These are phyloP conservation scores for Ploettnerulaceae sp. DNA, from an alignment of 2,329 filamentous ascomycete species.

Conservation along the genomic window DNA sequence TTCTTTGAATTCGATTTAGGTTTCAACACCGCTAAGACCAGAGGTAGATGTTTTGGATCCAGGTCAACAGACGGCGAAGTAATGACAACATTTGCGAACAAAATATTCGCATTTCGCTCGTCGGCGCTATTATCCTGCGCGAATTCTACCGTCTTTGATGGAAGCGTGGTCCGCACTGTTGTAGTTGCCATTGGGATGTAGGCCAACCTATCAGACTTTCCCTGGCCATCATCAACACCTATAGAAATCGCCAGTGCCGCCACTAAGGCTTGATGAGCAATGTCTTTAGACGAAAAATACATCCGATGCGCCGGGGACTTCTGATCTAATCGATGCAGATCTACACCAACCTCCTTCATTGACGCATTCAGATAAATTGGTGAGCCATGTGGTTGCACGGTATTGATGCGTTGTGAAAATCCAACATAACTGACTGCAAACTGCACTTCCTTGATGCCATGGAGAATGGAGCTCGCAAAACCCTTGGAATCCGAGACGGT, in stretches of 20 bases:
- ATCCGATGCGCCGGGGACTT: constrained; percentile 94
- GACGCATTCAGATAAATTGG: constrained; percentile 80
- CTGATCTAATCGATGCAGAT: constrained; percentile 84
- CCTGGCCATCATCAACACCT: constrained; percentile 84
- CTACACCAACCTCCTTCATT: constrained; percentile 94
- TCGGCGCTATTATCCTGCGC: constrained; percentile 65
- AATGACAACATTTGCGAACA: constrained; percentile 83
- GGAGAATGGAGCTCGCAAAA: constrained; percentile 81
- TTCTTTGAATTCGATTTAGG: constrained; percentile 42
- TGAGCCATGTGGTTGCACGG: constrained; percentile 60
- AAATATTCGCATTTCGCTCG: constrained; percentile 88
- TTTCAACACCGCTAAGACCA: constrained; percentile 72
- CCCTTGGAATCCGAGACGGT: constrained; percentile 90
- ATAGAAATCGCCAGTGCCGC: constrained; percentile 90
- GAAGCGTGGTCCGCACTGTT: constrained; percentile 86
- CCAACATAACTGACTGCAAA: constrained; percentile 90
- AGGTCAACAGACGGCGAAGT: constrained; percentile 94
- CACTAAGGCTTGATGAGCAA: constrained; percentile 89
- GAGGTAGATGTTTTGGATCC: constrained; percentile 83
- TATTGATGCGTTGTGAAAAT: constrained; percentile 72
- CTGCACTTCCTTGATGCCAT: constrained; percentile 93
- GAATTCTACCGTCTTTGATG: constrained; percentile 87
- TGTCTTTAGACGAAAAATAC: constrained; percentile 91
- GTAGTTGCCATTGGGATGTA: constrained; percentile 98
- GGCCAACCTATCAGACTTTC: constrained; percentile 77